A percentile compares a stretch with the other conserved stretches of the same genome.
Conservation (phyloP, 305 asterid species). For the Fraxinus platypoda region DNA sequence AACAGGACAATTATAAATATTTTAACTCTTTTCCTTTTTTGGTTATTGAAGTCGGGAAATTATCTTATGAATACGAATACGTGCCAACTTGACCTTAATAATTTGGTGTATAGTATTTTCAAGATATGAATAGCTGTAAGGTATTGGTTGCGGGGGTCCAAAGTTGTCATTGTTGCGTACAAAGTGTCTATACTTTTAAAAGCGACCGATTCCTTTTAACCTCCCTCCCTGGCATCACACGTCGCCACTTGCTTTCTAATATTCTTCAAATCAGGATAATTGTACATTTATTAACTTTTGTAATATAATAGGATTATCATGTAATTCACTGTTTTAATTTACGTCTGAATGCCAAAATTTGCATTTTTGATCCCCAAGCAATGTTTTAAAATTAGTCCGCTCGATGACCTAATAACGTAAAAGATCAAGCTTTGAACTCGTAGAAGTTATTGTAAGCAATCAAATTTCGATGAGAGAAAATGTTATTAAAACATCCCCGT, state of each 20-base stretch:
- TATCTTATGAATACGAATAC: not conserved
- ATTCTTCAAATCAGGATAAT: not conserved
- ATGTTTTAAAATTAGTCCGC: not conserved
- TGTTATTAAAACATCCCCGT: not conserved
- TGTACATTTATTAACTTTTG: not conserved
- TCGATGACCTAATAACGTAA: not conserved
- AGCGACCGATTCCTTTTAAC: constrained; percentile 25
- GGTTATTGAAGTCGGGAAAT: too few species aligned
- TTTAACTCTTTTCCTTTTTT: too few species aligned
- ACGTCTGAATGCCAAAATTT: not conserved
- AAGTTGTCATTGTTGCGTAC: constrained; percentile 34
- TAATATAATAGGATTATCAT: not conserved
- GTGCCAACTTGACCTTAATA: not conserved
- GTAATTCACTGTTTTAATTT: not conserved
- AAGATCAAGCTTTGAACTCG: not conserved
- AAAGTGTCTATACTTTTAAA: not conserved
- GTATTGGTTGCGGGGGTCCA: not conserved
- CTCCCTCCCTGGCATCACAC: constrained; percentile 29
- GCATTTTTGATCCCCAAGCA: not conserved
- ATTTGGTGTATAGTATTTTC: not conserved
- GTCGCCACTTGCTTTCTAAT: constrained; percentile 28
- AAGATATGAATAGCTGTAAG: not conserved
- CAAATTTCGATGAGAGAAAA: not conserved
- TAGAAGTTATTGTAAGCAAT: not conserved
- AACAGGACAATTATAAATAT: too few species aligned